Evolutionary conservation across 2,329 filamentous ascomycete genomes (phyloP), one percentile per base, ranked within the genome.

Genomic region (Mycogone perniciosa): DNA sequence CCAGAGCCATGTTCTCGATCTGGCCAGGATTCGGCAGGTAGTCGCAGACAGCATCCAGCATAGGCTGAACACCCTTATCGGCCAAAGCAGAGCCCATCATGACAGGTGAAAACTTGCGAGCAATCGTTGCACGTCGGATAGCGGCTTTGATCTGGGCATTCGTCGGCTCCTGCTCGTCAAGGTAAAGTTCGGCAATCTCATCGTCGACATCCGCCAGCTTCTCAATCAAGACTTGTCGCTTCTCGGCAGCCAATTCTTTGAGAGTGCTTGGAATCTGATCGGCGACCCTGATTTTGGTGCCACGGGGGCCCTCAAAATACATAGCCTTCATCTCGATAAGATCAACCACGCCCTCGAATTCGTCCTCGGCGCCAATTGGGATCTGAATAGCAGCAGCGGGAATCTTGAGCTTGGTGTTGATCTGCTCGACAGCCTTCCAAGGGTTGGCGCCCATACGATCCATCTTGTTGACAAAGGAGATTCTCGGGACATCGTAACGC

Each of bases 391-490:
- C 93, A 9, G 93, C 93, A 33, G 93, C 93, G 31, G 88, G 85
- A 48, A 97, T 86, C 73, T 91, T 91, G 56, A 99, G 81, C 74
- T 99, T 99, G 62, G 85, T 81, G 74, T 96, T 96, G 77, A 99
- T 97, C 73, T 96, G 91, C 38, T 99, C 92, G 51, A 99, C 84
- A 7, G 90, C 91, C 73, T 95, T 96, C 83, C 91, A 99, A 7
- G 93, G 93, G 67, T 99, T 97, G 57, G 93, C 89, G 54, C 93
- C 93, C 87, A 96, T 96, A 58, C 93, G 86, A 66, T 99, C 93
- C 92, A 99, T 97, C 79, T 99, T 99, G 77, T 99, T 99, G 67
- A 99, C 84, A 65, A 99, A 99, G 49, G 88, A 95, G 68, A 99
- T 85, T 61, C 93, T 82, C 54, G 93, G 93, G 56, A 99, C 85